Percentiles rank a stretch among this genome's conserved stretches.
phyloP scores from a whole-genome alignment of 768 basidiomycete genomes.

The Rhodotorula graminis region DNA sequence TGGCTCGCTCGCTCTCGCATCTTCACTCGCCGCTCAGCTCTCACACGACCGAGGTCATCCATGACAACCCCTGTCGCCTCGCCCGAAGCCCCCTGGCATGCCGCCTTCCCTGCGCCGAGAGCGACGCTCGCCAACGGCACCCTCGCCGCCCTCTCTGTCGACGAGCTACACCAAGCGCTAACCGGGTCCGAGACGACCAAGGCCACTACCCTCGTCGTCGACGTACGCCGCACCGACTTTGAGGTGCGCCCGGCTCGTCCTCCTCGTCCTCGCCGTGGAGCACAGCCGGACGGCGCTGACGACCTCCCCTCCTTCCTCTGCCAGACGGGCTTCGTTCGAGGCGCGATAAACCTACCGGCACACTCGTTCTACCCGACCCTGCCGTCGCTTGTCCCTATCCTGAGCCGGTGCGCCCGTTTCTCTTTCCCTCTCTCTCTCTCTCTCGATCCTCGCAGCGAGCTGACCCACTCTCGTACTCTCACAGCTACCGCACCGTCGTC shows the following conservation, averaged over 20 bases:
- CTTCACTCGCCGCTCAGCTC: not conserved
- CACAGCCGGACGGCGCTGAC: not conserved
- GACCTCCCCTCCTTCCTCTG: not conserved
- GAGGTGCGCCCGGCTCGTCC: conserved; percentile 44
- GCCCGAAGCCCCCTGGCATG: conserved; percentile 10
- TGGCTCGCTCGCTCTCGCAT: too few relatives aligned
- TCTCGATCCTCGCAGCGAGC: not conserved
- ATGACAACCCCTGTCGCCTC: not conserved
- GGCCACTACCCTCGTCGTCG: conserved; percentile 46
- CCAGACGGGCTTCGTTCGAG: conserved; percentile 40
- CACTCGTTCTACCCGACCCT: conserved; percentile 51
- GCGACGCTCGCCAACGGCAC: not conserved
- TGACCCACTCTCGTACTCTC: not conserved
- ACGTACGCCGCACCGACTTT: conserved; percentile 49
- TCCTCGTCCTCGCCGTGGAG: not conserved
- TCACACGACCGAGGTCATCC: rapidly evolving
- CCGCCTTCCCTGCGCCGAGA: conserved; percentile 4
- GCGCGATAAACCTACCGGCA: conserved; percentile 52
- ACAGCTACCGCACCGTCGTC: conserved; percentile 30
- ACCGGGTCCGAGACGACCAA: too few relatives aligned
- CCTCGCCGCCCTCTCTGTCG: not conserved
- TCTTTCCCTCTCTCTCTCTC: not conserved
- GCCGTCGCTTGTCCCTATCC: conserved; percentile 45
- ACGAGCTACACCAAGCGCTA: not conserved
- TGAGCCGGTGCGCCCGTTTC: conserved; percentile 37